phyloP scores from a whole-genome alignment of 2,329 filamentous ascomycete genomes.

The Stachybotrys chlorohalonatus region DNA sequence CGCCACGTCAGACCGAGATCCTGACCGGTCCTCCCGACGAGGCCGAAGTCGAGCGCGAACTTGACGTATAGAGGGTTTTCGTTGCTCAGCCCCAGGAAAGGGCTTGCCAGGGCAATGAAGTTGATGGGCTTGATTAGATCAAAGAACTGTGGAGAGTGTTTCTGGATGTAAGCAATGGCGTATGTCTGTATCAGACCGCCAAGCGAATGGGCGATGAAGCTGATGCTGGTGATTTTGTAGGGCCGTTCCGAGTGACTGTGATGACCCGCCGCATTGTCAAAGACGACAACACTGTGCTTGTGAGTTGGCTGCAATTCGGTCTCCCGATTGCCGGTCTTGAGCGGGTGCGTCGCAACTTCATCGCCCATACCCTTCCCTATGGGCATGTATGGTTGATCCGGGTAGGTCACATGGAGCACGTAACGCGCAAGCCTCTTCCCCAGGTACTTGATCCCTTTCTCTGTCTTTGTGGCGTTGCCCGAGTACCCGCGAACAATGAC shows the following conservation, averaged over 20 bases:
- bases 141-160: slow-evolving; percentile 89
- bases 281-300: slow-evolving; percentile 52
- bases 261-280: slow-evolving; percentile 43
- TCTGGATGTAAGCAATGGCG: slow-evolving; percentile 91
- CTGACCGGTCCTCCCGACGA: slow-evolving; percentile 92
- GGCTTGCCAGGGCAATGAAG: slow-evolving; percentile 80
- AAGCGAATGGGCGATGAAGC: slow-evolving; percentile 86
- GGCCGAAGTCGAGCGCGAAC: slow-evolving; percentile 90
- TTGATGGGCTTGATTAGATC: slow-evolving; percentile 78
- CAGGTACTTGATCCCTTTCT: slow-evolving; percentile 92
- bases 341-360: slow-evolving; percentile 25
- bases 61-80: slow-evolving; percentile 97
- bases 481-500: slow-evolving; percentile 85
- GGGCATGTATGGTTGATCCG: slow-evolving; percentile 82
- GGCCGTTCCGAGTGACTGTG: slow-evolving; percentile 36
- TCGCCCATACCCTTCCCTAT: slow-evolving; percentile 40
- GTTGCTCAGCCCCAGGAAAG: slow-evolving; percentile 86
- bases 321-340: slow-evolving; percentile 28
- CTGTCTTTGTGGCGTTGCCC: slow-evolving; percentile 83
- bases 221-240: slow-evolving; percentile 89
- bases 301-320: slow-evolving; percentile 43
- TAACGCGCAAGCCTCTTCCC: slow-evolving; percentile 91
- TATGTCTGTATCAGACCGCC: slow-evolving; percentile 89
- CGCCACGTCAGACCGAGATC: slow-evolving; percentile 93
- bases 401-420: slow-evolving; percentile 81